Percentiles rank a stretch among this genome's conserved stretches.
phyloP scores from a whole-genome alignment of 805 yeast genomes.

The Lipomyces yamanashiensis region DNA sequence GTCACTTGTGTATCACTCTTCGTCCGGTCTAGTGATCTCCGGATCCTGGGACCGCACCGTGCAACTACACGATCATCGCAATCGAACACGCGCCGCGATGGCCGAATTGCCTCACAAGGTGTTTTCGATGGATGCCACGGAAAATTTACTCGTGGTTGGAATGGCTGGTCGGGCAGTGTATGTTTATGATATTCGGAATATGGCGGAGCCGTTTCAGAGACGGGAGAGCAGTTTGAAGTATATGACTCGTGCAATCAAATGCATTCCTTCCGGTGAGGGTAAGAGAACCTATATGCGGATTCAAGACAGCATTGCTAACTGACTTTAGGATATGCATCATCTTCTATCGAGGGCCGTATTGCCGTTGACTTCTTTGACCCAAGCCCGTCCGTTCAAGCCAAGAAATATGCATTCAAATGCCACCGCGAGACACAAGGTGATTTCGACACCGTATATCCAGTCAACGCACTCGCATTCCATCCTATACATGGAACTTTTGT shows the following conservation, averaged over 20 bases:
- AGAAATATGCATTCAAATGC: conserved; percentile 79
- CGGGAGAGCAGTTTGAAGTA: conserved; percentile 69
- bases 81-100: conserved; percentile 34
- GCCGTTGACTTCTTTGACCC: conserved; percentile 71
- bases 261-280: conserved; percentile 61
- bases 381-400: conserved; percentile 48
- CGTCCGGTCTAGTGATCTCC: conserved; percentile 50
- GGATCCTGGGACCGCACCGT: conserved; percentile 68
- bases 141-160: conserved; percentile 56
- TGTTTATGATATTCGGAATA: conserved; percentile 60
- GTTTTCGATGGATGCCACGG: conserved; percentile 63
- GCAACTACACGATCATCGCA: conserved; percentile 53
- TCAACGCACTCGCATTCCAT: conserved; percentile 55
- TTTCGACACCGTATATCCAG: conserved; percentile 59
- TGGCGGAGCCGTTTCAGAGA: conserved; percentile 52
- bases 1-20: conserved; percentile 42
- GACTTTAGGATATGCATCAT: conserved; percentile 51
- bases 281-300: conserved; percentile 41
- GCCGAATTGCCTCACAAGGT: conserved; percentile 55
- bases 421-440: conserved; percentile 57
- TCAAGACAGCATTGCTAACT: neutral
- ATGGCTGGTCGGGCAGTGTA: conserved; percentile 58
- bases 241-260: conserved; percentile 62
- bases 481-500: conserved; percentile 49
- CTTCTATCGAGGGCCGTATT: conserved; percentile 83